Percentiles rank a stretch among this genome's conserved stretches.
phyloP scores from a whole-genome alignment of 2,329 filamentous ascomycete genomes.

The Diaporthe citri region DNA sequence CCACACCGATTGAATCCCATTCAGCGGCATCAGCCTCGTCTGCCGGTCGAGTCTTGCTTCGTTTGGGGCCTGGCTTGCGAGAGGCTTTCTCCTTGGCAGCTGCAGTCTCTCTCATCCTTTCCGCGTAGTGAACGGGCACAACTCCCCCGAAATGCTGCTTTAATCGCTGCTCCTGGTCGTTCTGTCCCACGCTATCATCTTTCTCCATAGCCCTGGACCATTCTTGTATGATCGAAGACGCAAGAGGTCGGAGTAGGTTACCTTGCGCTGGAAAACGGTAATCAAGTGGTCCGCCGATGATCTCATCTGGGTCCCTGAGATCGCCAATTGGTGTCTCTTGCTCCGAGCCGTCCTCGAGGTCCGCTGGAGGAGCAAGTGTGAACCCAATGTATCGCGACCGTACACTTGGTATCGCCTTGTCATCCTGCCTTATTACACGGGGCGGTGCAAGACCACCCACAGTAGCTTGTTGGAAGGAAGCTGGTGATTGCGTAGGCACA shows the following conservation, averaged over 20 bases:
- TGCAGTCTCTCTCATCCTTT: conserved; percentile 21
- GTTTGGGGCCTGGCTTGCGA: conserved; percentile 46
- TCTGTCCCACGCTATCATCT: conserved; percentile 32
- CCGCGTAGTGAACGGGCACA: conserved; percentile 34
- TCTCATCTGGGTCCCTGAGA: conserved; percentile 34
- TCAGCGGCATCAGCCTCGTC: conserved; percentile 61
- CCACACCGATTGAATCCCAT: conserved; percentile 67
- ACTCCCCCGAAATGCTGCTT: conserved; percentile 34
- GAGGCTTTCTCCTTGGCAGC: conserved; percentile 39
- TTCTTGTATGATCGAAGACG: conserved; percentile 32
- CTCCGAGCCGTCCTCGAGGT: conserved; percentile 5
- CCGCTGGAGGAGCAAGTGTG: not conserved
- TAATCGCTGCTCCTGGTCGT: conserved; percentile 34
- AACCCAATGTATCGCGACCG: conserved; percentile 36
- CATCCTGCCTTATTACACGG: conserved; percentile 35
- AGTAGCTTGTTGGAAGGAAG: conserved; percentile 5
- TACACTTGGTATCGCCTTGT: conserved; percentile 23
- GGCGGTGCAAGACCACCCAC: conserved; percentile 30
- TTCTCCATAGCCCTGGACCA: conserved; percentile 36
- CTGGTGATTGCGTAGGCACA: not conserved
- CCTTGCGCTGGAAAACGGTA: conserved; percentile 18
- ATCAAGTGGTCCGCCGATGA: conserved; percentile 8
- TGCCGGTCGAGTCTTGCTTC: conserved; percentile 57
- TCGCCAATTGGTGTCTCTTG: conserved; percentile 33
- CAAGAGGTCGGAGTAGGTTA: conserved; percentile 1